Base-by-base conservation (phyloP, 352 stramenopile genomes). In the Pythium diclinum region DNA sequence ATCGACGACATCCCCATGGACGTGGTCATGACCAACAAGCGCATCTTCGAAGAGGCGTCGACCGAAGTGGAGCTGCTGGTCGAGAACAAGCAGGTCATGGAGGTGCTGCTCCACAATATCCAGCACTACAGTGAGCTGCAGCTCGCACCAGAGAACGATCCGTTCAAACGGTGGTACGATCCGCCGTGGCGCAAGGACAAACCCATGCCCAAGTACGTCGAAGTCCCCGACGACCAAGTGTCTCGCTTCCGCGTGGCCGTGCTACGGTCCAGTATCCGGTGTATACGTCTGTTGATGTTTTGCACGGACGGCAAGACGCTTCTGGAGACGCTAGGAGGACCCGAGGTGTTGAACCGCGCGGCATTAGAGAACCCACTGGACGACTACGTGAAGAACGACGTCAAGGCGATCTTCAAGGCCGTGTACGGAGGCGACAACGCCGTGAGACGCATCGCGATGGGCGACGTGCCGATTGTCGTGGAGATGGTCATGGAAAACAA, bases 351-450 rank as follows among this genome's bases (percentile, higher is more conserved):
- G 14, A 87, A 90, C 54, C 67, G 68, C 6, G 77, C 74, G n/a
- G 79, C 75, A n/a, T 30, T 77, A 3, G 78, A 81, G 19, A 85
- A 88, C 48, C 69, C 76, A 21, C 77, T 92, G 17, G 83, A 92
- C 51, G 77, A 87, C 51, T 90, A 89, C 49, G 76, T 92, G 13
- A 75, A 84, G 63, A 83, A 84, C 36, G 81, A 92, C 34, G 81
- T 92, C 57, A 86, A 89, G 59, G 81, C 80, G 51, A 87, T 92
- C 48, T 90, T 92, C 65, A 72, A 73, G 3, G 72, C 76, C 14
- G 76, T 90, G 21, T 92, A 85, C 42, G 83, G 80, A 21, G 83
- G 83, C 32, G 79, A 85, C 10, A 85, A 90, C 51, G 83, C 83
- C 14, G 79, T 92, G n/a, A 59, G 73, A 11, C 79, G 83, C 34